Percentiles rank a stretch among this genome's conserved stretches.
Conservation (phyloP, 2,329 filamentous ascomycete species). For the Xylaria sp. region DNA sequence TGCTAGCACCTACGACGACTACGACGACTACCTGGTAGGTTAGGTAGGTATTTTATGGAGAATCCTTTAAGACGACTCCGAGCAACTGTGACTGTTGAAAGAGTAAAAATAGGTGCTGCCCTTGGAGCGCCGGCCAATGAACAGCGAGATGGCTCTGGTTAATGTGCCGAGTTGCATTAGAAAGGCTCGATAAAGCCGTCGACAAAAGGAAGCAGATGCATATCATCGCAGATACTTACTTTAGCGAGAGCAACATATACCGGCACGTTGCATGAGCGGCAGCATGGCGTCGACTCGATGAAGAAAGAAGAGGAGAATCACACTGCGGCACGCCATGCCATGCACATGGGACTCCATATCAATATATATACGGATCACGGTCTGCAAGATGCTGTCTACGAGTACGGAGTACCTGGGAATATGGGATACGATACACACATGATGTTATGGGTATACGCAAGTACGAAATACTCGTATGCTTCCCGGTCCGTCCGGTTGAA, state of each 20-base stretch:
- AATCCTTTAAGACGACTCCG: neutral
- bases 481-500: no score
- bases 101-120: neutral
- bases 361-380: neutral
- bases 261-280: neutral
- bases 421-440: no score
- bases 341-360: neutral
- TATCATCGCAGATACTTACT: slow-evolving; percentile 1
- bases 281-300: neutral
- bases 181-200: slow-evolving; percentile 7
- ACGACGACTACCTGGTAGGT: no score
- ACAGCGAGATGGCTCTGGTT: neutral
- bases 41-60: neutral
- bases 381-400: no score
- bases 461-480: no score
- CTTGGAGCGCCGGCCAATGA: neutral
- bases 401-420: no score
- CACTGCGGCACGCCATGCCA: neutral
- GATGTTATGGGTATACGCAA: no score
- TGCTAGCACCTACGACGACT: no score
- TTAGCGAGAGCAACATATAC: slow-evolving; percentile 6
- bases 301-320: neutral
- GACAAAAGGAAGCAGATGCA: slow-evolving; percentile 7
- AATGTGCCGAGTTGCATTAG: slow-evolving; percentile 2
- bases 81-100: neutral